Conservation (phyloP, 352 stramenopile genomes). For the Phytophthora multivora region DNA sequence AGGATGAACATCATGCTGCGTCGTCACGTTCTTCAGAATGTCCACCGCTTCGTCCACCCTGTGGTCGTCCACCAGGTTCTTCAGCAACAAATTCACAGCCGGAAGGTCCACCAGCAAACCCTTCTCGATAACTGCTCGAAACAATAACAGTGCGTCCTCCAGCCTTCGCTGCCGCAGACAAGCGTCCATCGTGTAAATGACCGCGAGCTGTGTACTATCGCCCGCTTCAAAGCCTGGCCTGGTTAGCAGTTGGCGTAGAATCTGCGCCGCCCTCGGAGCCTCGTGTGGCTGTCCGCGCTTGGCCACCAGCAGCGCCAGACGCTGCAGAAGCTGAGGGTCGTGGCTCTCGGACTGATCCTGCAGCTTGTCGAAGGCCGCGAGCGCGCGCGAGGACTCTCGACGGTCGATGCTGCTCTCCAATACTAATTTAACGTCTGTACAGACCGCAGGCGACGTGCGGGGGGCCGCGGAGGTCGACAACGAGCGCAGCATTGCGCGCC, state of each 20-base stretch:
- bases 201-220: constrained; percentile 67
- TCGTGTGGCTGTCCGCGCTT: constrained; percentile 45
- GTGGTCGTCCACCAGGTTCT: constrained; percentile 44
- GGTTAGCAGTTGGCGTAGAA: constrained; percentile 34
- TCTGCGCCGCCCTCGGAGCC: constrained; percentile 34
- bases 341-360: constrained; percentile 15
- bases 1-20: constrained; percentile 53
- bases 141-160: constrained; percentile 54
- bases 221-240: constrained; percentile 46
- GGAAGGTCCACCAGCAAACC: constrained; percentile 65
- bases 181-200: constrained; percentile 69
- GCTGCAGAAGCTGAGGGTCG: constrained; percentile 48
- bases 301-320: constrained; percentile 65
- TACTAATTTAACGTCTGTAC: constrained; percentile 12
- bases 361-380: constrained; percentile 58
- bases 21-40: constrained; percentile 46
- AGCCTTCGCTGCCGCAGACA: constrained; percentile 58
- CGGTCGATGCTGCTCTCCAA: constrained; percentile 44
- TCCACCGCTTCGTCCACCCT: constrained; percentile 47
- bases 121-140: constrained; percentile 45
- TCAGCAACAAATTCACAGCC: constrained; percentile 52
- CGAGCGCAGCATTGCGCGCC: constrained; percentile 8
- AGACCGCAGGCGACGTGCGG: background rate
- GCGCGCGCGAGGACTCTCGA: constrained; percentile 38
- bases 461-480: constrained; percentile 15